Conservation (phyloP, 2,329 filamentous ascomycete species). For the Bipolaris zeicola region DNA sequence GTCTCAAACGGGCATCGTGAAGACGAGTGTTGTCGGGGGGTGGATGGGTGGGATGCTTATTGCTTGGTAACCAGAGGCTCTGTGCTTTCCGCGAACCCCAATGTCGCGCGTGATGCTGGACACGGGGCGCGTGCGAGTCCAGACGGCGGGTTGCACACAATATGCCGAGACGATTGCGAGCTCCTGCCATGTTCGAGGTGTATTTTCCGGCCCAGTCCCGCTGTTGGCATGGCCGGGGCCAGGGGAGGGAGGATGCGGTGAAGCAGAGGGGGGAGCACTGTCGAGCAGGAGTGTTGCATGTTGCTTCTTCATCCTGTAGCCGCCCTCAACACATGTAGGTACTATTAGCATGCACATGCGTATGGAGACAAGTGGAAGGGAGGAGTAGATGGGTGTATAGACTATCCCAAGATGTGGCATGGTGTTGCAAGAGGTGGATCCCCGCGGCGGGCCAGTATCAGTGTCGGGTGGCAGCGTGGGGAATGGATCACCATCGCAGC, state of each 20-base stretch:
- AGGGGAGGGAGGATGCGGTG: not conserved
- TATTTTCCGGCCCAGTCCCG: slow-evolving; percentile 7
- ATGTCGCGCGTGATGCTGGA: not conserved
- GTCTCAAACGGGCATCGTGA: slow-evolving; percentile 4
- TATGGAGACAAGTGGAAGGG: not conserved
- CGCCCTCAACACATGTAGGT: not conserved
- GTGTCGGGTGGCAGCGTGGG: not conserved
- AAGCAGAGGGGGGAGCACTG: not conserved
- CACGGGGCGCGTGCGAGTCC: not conserved
- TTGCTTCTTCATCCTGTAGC: not conserved
- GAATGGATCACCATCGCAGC: slow-evolving; percentile 3
- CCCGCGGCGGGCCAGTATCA: not conserved
- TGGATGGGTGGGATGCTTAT: not conserved
- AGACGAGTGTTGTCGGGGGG: not conserved
- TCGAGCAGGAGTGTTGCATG: not conserved
- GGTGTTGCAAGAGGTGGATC: not conserved
- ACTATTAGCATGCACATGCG: not conserved
- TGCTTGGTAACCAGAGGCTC: not conserved
- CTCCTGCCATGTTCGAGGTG: not conserved
- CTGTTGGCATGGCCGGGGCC: not conserved
- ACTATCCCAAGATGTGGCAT: not conserved
- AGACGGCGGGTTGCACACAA: not conserved
- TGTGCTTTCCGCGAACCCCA: not conserved
- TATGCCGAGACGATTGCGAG: slow-evolving; percentile 3
- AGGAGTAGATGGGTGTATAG: not conserved